Conservation (phyloP, 345 rosid species). For the Dovyalis caffra region DNA sequence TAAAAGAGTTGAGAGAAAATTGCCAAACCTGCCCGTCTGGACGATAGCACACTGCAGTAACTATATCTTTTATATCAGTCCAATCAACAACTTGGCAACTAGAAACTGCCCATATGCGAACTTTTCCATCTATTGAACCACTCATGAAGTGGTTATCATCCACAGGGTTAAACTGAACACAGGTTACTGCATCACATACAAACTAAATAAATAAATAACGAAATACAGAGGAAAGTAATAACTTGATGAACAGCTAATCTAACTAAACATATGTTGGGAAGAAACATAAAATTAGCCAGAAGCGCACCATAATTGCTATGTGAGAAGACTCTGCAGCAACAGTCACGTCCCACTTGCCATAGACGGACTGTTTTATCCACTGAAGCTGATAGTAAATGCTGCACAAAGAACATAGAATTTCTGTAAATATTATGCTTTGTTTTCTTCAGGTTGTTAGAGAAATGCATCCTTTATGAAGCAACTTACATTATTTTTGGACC, state of each 20-base stretch:
- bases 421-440: neutral
- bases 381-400: slow-evolving; percentile 31
- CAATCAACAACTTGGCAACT: slow-evolving; percentile 59
- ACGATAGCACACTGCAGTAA: slow-evolving; percentile 63
- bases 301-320: slow-evolving; percentile 29
- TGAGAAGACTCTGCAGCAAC: slow-evolving; percentile 25
- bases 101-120: slow-evolving; percentile 69
- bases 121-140: slow-evolving; percentile 66
- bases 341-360: slow-evolving; percentile 32
- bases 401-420: slow-evolving; percentile 9
- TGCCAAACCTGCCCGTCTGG: slow-evolving; percentile 62
- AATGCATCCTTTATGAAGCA: neutral
- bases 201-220: no score
- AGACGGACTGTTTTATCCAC: slow-evolving; percentile 28
- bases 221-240: neutral
- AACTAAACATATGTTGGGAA: neutral
- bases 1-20: neutral
- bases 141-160: slow-evolving; percentile 65
- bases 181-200: slow-evolving; percentile 46
- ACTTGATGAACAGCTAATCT: neutral
- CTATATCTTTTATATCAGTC: slow-evolving; percentile 59
- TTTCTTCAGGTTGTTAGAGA: neutral
- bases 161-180: slow-evolving; percentile 59
- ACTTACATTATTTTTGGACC: slow-evolving; percentile 77
- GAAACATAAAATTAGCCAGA: neutral